Conservation (phyloP, 2,329 filamentous ascomycete species). For the Apiospora koreana region DNA sequence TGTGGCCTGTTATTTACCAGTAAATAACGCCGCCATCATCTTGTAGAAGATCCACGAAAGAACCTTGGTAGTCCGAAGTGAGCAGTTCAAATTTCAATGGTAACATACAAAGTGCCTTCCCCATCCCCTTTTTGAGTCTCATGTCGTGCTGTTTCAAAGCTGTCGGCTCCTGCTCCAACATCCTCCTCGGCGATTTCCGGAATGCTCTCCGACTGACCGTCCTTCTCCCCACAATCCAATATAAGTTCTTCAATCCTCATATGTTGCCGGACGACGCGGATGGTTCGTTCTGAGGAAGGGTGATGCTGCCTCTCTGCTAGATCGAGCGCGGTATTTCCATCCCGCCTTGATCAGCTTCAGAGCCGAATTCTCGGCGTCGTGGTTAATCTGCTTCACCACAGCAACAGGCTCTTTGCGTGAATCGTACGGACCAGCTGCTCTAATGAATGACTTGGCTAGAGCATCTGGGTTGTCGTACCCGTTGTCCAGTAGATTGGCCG, state of each 20-base stretch:
- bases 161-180: neutral
- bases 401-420: neutral
- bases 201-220: neutral
- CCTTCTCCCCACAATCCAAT: neutral
- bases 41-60: no score
- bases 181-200: neutral
- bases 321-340: neutral
- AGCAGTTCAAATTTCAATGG: no score
- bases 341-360: neutral
- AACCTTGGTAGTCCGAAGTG: no score
- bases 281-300: neutral
- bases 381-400: neutral
- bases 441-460: neutral
- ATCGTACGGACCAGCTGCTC: neutral
- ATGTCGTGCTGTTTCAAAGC: neutral
- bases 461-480: neutral
- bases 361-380: neutral
- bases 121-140: neutral
- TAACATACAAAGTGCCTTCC: no score
- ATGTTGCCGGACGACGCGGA: neutral
- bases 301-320: neutral
- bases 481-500: neutral
- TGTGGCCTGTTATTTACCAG: no score
- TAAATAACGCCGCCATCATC: no score
- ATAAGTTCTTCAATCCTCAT: neutral